Evolutionary conservation across 306 rosid species (phyloP).

Genomic region (Acacia crassicarpa): DNA sequence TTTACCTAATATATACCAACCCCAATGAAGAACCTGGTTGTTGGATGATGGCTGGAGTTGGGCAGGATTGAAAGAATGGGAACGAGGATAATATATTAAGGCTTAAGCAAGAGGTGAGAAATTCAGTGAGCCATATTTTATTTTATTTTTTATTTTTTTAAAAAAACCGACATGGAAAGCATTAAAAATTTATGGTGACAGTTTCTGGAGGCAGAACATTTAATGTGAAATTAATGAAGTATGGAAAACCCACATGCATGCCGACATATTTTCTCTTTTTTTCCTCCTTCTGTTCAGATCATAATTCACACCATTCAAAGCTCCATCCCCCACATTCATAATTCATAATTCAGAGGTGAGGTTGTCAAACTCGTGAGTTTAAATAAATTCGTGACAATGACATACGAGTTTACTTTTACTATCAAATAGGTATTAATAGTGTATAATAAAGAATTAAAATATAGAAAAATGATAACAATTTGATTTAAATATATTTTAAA

Average conservation of each 20-base stretch:
- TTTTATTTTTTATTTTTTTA: neutral
- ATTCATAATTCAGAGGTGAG: too few species aligned
- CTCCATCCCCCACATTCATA: neutral
- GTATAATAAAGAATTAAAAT: too few species aligned
- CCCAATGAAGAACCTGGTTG: neutral
- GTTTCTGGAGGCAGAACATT: neutral
- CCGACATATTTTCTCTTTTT: neutral
- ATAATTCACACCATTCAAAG: neutral
- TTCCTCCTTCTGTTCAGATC: neutral
- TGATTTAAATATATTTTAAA: too few species aligned
- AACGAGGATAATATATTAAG: neutral
- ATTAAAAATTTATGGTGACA: neutral
- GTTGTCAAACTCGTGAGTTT: too few species aligned
- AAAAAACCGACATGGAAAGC: neutral
- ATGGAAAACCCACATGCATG: slow-evolving; percentile 8
- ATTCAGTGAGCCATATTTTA: neutral
- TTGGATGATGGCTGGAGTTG: neutral
- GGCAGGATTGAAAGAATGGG: neutral
- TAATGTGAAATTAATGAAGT: neutral
- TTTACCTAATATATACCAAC: neutral
- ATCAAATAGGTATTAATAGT: too few species aligned
- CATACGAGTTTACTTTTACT: too few species aligned
- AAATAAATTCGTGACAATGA: too few species aligned
- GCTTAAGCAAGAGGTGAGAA: neutral
- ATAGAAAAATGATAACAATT: too few species aligned